Percentiles rank a stretch among this genome's conserved stretches.
Evolutionary conservation across 352 stramenopile genomes (phyloP).

Genomic region (Saprolegnia diclina): DNA sequence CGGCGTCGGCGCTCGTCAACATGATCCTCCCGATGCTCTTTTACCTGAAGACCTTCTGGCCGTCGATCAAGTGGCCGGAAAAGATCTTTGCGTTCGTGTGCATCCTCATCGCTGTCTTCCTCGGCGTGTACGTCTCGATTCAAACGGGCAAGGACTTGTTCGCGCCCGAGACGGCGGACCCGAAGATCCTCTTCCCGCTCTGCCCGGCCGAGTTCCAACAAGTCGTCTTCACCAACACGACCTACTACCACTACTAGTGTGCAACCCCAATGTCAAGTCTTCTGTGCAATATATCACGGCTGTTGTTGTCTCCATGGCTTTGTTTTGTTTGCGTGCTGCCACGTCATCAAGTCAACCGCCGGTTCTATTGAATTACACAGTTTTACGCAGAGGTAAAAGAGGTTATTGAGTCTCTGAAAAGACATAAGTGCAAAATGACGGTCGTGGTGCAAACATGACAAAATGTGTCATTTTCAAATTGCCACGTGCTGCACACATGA

Average conservation of each 20-base stretch:
- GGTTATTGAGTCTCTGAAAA: too few species aligned
- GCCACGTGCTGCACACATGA: too few species aligned
- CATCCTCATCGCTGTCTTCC: conserved; percentile 19
- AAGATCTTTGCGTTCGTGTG: conserved; percentile 19
- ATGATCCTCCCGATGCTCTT: conserved; percentile 34
- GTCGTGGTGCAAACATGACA: too few species aligned
- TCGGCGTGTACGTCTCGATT: conserved; percentile 26
- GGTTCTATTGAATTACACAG: too few species aligned
- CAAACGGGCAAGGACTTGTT: conserved; percentile 27
- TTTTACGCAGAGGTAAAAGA: too few species aligned
- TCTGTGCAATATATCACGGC: too few species aligned
- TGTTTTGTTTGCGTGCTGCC: too few species aligned
- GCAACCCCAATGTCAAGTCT: too few species aligned
- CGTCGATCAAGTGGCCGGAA: conserved; percentile 25
- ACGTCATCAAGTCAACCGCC: too few species aligned
- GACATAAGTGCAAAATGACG: too few species aligned
- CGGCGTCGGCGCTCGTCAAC: conserved; percentile 30
- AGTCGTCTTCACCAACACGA: conserved; percentile 11
- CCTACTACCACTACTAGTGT: not conserved
- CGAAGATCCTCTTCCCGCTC: not conserved
- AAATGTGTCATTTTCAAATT: too few species aligned
- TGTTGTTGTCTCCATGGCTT: too few species aligned
- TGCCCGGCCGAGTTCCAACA: not conserved
- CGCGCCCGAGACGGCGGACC: not conserved
- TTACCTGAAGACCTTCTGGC: conserved; percentile 34